These are phyloP conservation scores for Anisodus tanguticus DNA, from an alignment of 257 asterid genomes.

Conservation along the genomic window DNA sequence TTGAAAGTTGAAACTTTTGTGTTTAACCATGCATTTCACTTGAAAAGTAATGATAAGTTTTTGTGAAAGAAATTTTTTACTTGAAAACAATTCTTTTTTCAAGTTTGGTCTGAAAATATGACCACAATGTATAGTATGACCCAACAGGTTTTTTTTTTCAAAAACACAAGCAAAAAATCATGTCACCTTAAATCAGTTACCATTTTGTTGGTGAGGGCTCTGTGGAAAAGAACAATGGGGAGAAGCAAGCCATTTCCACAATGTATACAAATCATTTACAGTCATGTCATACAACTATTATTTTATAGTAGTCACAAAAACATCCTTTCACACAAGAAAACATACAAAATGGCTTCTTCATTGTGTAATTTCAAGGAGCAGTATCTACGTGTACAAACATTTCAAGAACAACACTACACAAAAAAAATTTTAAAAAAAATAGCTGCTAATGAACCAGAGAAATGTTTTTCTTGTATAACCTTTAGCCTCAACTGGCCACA, in stretches of 20 bases:
- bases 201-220: too few relatives aligned
- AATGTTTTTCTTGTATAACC: constrained; percentile 19
- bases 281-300: constrained; percentile 22
- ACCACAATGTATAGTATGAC: too few relatives aligned
- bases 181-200: too few relatives aligned
- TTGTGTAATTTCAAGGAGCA: constrained; percentile 6
- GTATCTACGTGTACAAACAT: constrained; percentile 11
- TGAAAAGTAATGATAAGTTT: too few relatives aligned
- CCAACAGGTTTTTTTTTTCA: too few relatives aligned
- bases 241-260: not conserved
- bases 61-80: too few relatives aligned
- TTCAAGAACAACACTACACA: constrained; percentile 12
- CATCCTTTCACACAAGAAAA: constrained; percentile 19
- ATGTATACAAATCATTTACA: not conserved
- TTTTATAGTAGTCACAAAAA: constrained; percentile 15
- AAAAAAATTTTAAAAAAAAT: not conserved
- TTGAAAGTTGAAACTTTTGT: too few relatives aligned
- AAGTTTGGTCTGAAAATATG: too few relatives aligned
- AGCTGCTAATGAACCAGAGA: constrained; percentile 23
- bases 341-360: constrained; percentile 20
- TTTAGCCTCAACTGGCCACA: constrained; percentile 23
- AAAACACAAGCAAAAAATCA: too few relatives aligned
- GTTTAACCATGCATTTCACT: too few relatives aligned
- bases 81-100: too few relatives aligned
- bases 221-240: not conserved